Conservation (phyloP, 805 yeast species). For the Tetrapisispora namnaoensis region DNA sequence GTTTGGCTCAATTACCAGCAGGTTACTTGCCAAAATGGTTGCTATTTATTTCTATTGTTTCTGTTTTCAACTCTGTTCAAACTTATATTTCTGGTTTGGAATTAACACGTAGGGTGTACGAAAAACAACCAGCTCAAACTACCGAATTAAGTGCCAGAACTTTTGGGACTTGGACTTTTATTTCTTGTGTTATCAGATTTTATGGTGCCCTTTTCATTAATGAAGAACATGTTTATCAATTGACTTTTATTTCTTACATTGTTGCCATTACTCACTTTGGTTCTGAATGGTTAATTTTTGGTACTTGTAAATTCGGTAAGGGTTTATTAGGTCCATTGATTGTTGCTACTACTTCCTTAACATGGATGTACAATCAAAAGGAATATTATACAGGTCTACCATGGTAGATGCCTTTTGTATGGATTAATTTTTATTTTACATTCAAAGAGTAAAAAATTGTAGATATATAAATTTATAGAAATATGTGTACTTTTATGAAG, state of each 20-base stretch:
- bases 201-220: slow-evolving; percentile 75
- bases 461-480: not conserved
- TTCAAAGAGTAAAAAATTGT: not conserved
- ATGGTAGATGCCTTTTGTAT: slow-evolving; percentile 9
- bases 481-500: not conserved
- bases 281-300: slow-evolving; percentile 69
- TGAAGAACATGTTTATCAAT: slow-evolving; percentile 61
- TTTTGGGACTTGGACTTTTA: slow-evolving; percentile 95
- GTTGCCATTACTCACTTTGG: slow-evolving; percentile 81
- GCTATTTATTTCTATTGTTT: slow-evolving; percentile 75
- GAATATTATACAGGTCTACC: slow-evolving; percentile 44
- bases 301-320: slow-evolving; percentile 73
- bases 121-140: slow-evolving; percentile 48
- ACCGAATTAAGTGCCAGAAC: slow-evolving; percentile 80
- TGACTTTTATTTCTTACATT: slow-evolving; percentile 69
- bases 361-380: slow-evolving; percentile 73
- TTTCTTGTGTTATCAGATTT: slow-evolving; percentile 73
- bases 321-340: slow-evolving; percentile 86
- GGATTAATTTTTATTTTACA: not conserved
- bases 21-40: slow-evolving; percentile 72
- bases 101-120: slow-evolving; percentile 75
- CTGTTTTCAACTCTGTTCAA: slow-evolving; percentile 83
- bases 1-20: slow-evolving; percentile 27
- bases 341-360: slow-evolving; percentile 61
- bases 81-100: slow-evolving; percentile 66